These are phyloP conservation scores for Rostrohypoxylon terebratum DNA, from an alignment of 495 filamentous ascomycete genomes.

Conservation along the genomic window DNA sequence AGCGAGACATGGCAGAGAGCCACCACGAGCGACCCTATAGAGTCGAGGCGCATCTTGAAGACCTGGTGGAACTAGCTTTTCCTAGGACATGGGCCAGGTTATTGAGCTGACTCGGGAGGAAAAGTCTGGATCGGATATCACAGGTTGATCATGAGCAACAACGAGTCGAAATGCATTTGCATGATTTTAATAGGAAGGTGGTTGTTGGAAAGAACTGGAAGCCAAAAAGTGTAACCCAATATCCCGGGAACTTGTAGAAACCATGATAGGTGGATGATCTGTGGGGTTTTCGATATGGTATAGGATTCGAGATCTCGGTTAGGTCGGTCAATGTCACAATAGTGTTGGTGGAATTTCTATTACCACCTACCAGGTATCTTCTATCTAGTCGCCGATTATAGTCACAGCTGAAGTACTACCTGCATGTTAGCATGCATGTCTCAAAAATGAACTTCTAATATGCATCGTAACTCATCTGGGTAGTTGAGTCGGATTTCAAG, in stretches of 20 bases:
- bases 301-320: constrained; percentile 23
- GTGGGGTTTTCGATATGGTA: constrained; percentile 21
- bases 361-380: not conserved
- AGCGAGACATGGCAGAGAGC: constrained; percentile 11
- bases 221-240: constrained; percentile 21
- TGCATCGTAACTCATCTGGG: not conserved
- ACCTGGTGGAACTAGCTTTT: not conserved
- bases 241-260: constrained; percentile 16
- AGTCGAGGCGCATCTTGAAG: constrained; percentile 20
- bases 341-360: constrained; percentile 15
- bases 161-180: not conserved
- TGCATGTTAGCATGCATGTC: not conserved
- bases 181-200: not conserved
- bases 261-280: constrained; percentile 45
- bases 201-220: constrained; percentile 17
- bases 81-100: not conserved
- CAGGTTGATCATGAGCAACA: not conserved
- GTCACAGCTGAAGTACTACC: not conserved
- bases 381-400: not conserved
- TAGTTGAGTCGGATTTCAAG: not conserved
- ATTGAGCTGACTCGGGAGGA: not conserved
- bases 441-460: not conserved
- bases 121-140: not conserved
- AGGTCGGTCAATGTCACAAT: constrained; percentile 28
- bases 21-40: constrained; percentile 11